A percentile compares a stretch with the other conserved stretches of the same genome.
phyloP scores from a whole-genome alignment of 2,329 filamentous ascomycete genomes.

The Beauveria sp. region DNA sequence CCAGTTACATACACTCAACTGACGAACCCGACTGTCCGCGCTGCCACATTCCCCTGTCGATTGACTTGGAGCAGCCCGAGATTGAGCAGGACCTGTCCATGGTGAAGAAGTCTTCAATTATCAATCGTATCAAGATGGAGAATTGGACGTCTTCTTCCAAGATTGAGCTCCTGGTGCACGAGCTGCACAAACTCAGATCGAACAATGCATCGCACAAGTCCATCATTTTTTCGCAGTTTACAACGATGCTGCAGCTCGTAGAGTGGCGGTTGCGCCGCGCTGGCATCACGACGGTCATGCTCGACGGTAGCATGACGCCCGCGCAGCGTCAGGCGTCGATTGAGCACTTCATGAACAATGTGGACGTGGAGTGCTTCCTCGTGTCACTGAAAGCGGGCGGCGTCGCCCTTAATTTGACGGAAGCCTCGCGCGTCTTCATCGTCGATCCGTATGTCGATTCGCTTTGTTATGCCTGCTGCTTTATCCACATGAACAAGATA shows the following conservation, averaged over 20 bases:
- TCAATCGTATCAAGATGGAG: slow-evolving; percentile 98
- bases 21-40: slow-evolving; percentile 75
- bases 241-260: slow-evolving; percentile 92
- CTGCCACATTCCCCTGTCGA: slow-evolving; percentile 82
- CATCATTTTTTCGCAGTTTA: slow-evolving; percentile 96
- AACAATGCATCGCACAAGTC: slow-evolving; percentile 93
- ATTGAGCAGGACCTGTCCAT: slow-evolving; percentile 83
- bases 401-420: slow-evolving; percentile 89
- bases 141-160: slow-evolving; percentile 98
- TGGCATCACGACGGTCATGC: slow-evolving; percentile 97
- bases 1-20: slow-evolving; percentile 61
- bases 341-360: slow-evolving; percentile 92
- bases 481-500: too few species aligned
- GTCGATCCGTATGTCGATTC: slow-evolving; percentile 71
- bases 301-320: slow-evolving; percentile 95
- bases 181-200: slow-evolving; percentile 83
- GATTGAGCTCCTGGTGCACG: slow-evolving; percentile 92
- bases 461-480: too few species aligned
- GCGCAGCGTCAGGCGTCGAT: slow-evolving; percentile 89
- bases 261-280: slow-evolving; percentile 94
- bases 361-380: slow-evolving; percentile 90
- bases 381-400: slow-evolving; percentile 95
- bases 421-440: slow-evolving; percentile 91
- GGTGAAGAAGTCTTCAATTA: slow-evolving; percentile 93
- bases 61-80: slow-evolving; percentile 91